Evolutionary conservation across 179 eudicot genomes (phyloP).

Genomic region (Beta macrorhiza): DNA sequence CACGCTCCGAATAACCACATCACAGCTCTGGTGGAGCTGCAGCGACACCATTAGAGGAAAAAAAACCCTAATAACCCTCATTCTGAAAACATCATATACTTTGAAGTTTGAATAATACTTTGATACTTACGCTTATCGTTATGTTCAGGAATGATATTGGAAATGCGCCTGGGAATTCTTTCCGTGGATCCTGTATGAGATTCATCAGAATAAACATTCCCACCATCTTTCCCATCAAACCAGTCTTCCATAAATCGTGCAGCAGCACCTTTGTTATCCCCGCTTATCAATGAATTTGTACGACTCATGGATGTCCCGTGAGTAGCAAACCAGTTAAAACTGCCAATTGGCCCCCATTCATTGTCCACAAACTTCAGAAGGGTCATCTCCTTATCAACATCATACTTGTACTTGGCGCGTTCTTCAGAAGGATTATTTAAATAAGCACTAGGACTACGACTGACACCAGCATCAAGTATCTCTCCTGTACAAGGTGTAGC

Average conservation of each 20-base stretch:
- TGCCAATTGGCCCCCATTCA: conserved; percentile 91
- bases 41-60: neutral
- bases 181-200: conserved; percentile 26
- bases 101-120: neutral
- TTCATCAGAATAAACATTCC: conserved; percentile 30
- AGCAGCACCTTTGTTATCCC: conserved; percentile 98
- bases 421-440: conserved; percentile 83
- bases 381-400: conserved; percentile 90
- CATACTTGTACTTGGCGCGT: conserved; percentile 73
- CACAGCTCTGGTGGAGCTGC: conserved; percentile 6
- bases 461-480: conserved; percentile 81
- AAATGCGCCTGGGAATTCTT: conserved; percentile 64
- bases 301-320: conserved; percentile 99
- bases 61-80: neutral
- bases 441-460: conserved; percentile 94
- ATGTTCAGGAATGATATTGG: conserved; percentile 60
- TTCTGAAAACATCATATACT: neutral
- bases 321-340: conserved; percentile 98
- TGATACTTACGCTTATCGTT: conserved; percentile 62
- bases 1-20: neutral
- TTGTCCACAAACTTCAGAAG: conserved; percentile 91
- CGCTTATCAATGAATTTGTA: conserved; percentile 81
- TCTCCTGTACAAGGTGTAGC: conserved; percentile 57
- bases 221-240: conserved; percentile 52
- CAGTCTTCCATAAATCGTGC: conserved; percentile 98